These are phyloP conservation scores for Euphrasia confusa DNA, from an alignment of 257 asterid species.

Conservation along the genomic window DNA sequence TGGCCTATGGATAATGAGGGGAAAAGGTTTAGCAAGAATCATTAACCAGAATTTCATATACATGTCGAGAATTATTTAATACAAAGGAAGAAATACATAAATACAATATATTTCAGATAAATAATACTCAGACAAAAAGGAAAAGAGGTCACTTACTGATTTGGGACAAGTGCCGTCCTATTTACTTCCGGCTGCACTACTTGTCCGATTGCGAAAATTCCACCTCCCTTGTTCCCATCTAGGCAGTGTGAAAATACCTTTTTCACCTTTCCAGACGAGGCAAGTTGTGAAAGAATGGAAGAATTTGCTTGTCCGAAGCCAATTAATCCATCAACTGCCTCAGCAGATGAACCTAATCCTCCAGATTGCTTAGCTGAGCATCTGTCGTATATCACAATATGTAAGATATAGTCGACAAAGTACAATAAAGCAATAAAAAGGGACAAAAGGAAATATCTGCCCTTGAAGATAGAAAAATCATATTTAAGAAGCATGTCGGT, in stretches of 20 bases:
- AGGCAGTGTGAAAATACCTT: conserved; percentile 88
- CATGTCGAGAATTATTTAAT: neutral
- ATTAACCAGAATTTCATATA: neutral
- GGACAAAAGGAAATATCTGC: neutral
- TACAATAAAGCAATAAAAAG: neutral
- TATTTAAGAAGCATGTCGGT: neutral
- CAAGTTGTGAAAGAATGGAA: conserved; percentile 92
- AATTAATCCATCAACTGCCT: conserved; percentile 91
- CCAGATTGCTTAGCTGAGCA: conserved; percentile 90
- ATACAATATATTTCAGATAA: neutral
- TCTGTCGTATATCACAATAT: conserved; percentile 44
- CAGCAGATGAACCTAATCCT: conserved; percentile 74
- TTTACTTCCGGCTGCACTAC: conserved; percentile 77
- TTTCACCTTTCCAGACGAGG: conserved; percentile 64
- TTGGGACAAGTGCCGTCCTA: conserved; percentile 66
- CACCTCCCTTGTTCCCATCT: conserved; percentile 84
- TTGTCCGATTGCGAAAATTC: conserved; percentile 93
- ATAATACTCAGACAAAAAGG: neutral
- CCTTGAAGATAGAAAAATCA: neutral
- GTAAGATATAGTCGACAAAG: conserved; percentile 28
- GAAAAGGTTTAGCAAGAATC: neutral
- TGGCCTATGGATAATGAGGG: conserved; percentile 40
- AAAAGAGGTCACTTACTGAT: conserved; percentile 51
- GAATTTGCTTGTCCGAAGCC: conserved; percentile 98
- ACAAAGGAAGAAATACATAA: too few relatives aligned